Conservation (phyloP, 148 eudicot species). For the Rhododendron molle region DNA sequence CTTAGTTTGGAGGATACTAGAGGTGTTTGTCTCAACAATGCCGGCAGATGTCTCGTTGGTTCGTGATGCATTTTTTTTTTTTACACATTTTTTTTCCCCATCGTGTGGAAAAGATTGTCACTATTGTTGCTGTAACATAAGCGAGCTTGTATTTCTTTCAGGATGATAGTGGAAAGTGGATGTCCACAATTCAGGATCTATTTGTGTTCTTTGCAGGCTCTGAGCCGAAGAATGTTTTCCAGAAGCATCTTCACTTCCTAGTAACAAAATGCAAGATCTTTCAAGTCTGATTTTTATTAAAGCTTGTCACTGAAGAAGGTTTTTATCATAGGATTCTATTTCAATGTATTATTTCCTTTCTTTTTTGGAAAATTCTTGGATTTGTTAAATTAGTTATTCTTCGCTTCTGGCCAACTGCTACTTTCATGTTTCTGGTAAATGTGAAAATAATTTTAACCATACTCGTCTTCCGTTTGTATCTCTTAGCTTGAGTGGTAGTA, state of each 20-base stretch:
- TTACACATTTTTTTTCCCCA: neutral
- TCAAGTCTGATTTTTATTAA: conserved; percentile 41
- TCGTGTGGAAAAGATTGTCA: neutral
- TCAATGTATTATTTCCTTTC: conserved; percentile 1
- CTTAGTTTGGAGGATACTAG: conserved; percentile 58
- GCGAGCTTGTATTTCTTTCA: conserved; percentile 21
- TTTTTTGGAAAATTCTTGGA: neutral
- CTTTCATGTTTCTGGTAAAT: neutral
- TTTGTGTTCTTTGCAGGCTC: conserved; percentile 62
- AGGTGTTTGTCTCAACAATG: conserved; percentile 36
- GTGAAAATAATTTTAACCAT: neutral
- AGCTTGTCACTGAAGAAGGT: conserved; percentile 57
- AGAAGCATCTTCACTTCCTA: conserved; percentile 52
- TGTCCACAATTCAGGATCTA: conserved; percentile 38
- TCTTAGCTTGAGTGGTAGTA: neutral
- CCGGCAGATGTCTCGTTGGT: conserved; percentile 43
- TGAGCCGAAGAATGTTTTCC: conserved; percentile 45
- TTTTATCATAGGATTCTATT: neutral
- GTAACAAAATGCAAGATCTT: conserved; percentile 42
- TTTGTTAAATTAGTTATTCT: neutral
- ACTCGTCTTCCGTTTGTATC: neutral
- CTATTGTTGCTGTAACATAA: neutral
- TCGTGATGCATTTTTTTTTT: conserved; percentile 24
- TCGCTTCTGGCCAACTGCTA: neutral
- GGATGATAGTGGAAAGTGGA: conserved; percentile 52